Conservation (phyloP, 2,329 filamentous ascomycete species). For the Alternaria sp. region DNA sequence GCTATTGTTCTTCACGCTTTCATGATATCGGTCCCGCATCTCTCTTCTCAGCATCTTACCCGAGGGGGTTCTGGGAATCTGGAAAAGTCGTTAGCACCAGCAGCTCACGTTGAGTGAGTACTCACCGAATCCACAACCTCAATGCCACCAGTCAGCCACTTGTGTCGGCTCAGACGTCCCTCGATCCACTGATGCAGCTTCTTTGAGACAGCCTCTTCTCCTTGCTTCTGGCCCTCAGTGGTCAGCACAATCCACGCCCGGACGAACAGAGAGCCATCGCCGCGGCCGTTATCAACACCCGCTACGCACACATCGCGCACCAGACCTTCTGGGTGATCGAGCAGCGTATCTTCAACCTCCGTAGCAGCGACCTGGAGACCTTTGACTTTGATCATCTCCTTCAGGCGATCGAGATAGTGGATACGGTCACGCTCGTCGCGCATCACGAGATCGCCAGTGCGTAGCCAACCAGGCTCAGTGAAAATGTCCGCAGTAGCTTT, state of each 20-base stretch:
- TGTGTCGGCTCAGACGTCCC: slow-evolving; percentile 32
- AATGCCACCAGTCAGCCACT: slow-evolving; percentile 41
- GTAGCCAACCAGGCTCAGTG: slow-evolving; percentile 34
- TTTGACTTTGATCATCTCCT: slow-evolving; percentile 58
- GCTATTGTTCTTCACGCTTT: slow-evolving; percentile 22
- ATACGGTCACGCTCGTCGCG: slow-evolving; percentile 35
- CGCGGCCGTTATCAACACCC: slow-evolving; percentile 38
- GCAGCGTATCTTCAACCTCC: slow-evolving; percentile 56
- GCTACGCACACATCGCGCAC: slow-evolving; percentile 41
- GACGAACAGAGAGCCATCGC: slow-evolving; percentile 39
- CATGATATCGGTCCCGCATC: slow-evolving; percentile 39
- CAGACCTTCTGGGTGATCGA: slow-evolving; percentile 47
- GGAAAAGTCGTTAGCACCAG: neutral
- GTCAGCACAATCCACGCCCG: slow-evolving; percentile 40
- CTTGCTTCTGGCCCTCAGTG: slow-evolving; percentile 17
- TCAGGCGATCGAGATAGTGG: slow-evolving; percentile 45
- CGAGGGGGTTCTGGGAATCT: slow-evolving; percentile 38
- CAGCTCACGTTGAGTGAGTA: neutral
- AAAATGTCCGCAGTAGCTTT: slow-evolving; percentile 38
- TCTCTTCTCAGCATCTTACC: slow-evolving; percentile 41
- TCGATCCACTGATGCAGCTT: slow-evolving; percentile 35
- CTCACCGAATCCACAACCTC: slow-evolving; percentile 38
- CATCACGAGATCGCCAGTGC: slow-evolving; percentile 38
- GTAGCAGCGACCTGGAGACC: slow-evolving; percentile 59
- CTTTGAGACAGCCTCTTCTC: slow-evolving; percentile 19